phyloP scores from a whole-genome alignment of 192 early-diverging fungal species.

The Mortierella hygrophila region DNA sequence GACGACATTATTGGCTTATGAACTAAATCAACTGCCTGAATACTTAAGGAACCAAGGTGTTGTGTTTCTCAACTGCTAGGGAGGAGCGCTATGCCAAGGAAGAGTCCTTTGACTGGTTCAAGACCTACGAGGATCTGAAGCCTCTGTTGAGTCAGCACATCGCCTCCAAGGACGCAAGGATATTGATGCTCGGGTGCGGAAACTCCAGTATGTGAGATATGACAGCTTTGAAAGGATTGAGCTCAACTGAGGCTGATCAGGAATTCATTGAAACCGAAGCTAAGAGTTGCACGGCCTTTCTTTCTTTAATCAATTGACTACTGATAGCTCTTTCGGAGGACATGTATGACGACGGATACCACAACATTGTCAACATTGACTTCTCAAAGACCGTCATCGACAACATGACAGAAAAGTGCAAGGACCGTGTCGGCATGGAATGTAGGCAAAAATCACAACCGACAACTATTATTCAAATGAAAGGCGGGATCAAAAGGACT shows the following conservation, averaged over 20 bases:
- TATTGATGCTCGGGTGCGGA: slow-evolving; percentile 92
- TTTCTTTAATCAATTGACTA: not conserved
- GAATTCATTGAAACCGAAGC: not conserved
- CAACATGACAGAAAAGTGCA: slow-evolving; percentile 73
- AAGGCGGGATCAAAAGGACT: not conserved
- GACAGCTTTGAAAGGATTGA: not conserved
- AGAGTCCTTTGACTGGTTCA: slow-evolving; percentile 91
- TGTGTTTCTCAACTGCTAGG: not conserved
- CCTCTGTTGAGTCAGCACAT: slow-evolving; percentile 69
- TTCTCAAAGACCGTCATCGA: slow-evolving; percentile 84
- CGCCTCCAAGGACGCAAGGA: slow-evolving; percentile 64
- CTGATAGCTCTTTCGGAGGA: slow-evolving; percentile 74
- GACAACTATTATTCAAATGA: not conserved
- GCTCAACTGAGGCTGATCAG: not conserved
- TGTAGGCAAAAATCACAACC: slow-evolving; percentile 55
- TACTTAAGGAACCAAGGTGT: not conserved
- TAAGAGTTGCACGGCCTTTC: not conserved
- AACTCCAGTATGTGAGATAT: slow-evolving; percentile 69
- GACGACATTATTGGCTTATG: not conserved
- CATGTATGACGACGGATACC: slow-evolving; percentile 83
- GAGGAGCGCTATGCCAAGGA: slow-evolving; percentile 58
- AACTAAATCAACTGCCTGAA: not conserved
- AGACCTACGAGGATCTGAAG: slow-evolving; percentile 80
- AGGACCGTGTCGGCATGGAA: slow-evolving; percentile 64
- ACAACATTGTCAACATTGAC: slow-evolving; percentile 84